A percentile compares a stretch with the other conserved stretches of the same genome.
Conservation (phyloP, 108 stramenopile species). For the Skeletonema potamos region DNA sequence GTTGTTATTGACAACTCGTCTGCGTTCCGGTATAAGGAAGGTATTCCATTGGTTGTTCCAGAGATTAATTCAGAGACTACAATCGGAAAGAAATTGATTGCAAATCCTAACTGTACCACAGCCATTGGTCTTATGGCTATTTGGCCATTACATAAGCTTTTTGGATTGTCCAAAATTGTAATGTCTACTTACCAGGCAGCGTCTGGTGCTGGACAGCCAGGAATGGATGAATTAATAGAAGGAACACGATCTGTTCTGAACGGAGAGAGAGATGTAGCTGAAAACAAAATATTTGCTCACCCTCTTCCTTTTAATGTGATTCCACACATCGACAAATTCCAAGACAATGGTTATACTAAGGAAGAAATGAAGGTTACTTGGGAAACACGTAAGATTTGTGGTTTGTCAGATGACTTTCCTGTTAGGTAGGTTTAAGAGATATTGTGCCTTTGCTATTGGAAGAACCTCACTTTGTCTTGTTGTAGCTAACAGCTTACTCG, state of each 20-base stretch:
- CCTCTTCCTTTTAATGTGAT: constrained; percentile 98
- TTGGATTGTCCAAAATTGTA: constrained; percentile 89
- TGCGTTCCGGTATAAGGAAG: constrained; percentile 92
- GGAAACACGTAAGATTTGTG: constrained; percentile 96
- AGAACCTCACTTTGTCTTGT: neutral
- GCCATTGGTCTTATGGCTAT: constrained; percentile 98
- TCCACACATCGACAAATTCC: constrained; percentile 99
- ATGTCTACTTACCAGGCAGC: constrained; percentile 97
- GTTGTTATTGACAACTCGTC: constrained; percentile 90
- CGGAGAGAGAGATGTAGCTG: constrained; percentile 61
- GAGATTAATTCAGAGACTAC: constrained; percentile 92
- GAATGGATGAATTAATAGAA: constrained; percentile 94
- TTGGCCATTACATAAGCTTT: constrained; percentile 89
- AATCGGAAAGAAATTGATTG: constrained; percentile 94
- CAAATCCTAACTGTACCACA: constrained; percentile 99
- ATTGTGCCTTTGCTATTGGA: neutral
- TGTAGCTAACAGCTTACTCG: neutral
- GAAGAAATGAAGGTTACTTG: constrained; percentile 99
- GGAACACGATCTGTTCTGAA: constrained; percentile 78
- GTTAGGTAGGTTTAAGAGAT: constrained; percentile 48
- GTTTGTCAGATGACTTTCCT: constrained; percentile 72
- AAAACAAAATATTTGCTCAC: constrained; percentile 91
- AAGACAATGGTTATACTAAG: constrained; percentile 98
- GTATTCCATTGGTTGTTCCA: constrained; percentile 93
- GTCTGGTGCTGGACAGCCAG: constrained; percentile 87